Conservation (phyloP, 2,329 filamentous ascomycete species). For the Aspergillus sp. region DNA sequence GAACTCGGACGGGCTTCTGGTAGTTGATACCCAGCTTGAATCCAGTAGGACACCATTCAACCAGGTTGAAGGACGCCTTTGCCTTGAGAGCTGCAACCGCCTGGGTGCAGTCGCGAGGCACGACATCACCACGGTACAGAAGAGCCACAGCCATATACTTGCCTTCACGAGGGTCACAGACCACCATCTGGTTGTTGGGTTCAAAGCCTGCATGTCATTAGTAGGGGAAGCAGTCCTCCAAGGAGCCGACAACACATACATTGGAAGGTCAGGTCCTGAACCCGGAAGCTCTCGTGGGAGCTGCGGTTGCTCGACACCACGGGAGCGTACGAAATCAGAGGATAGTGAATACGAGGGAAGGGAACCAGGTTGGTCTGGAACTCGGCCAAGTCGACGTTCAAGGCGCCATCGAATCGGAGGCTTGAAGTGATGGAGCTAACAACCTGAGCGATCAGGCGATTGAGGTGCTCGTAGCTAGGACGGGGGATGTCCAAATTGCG, state of each 20-base stretch:
- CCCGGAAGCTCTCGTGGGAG: constrained; percentile 84
- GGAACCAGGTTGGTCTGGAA: constrained; percentile 70
- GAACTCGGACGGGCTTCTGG: constrained; percentile 56
- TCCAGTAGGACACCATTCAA: constrained; percentile 68
- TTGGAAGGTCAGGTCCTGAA: constrained; percentile 68
- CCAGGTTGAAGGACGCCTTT: constrained; percentile 63
- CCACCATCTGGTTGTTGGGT: constrained; percentile 69
- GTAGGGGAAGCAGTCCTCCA: neutral
- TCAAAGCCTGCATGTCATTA: constrained; percentile 53
- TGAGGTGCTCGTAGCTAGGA: constrained; percentile 64
- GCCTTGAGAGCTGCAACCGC: constrained; percentile 63
- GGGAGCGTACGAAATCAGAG: constrained; percentile 64
- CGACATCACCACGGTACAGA: constrained; percentile 65
- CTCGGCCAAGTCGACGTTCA: constrained; percentile 68
- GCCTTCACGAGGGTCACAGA: constrained; percentile 64
- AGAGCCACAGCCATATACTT: constrained; percentile 70
- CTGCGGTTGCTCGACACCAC: constrained; percentile 70
- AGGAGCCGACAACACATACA: constrained; percentile 42
- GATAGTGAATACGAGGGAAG: constrained; percentile 67
- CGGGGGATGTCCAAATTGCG: constrained; percentile 64
- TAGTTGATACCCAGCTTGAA: constrained; percentile 70
- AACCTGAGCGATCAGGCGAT: constrained; percentile 66
- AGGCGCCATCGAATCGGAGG: constrained; percentile 63
- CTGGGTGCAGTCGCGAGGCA: constrained; percentile 60
- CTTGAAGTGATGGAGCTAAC: constrained; percentile 67